Conservation (phyloP, 1,284 basidiomycete species). For the Coriolopsis trogii region DNA sequence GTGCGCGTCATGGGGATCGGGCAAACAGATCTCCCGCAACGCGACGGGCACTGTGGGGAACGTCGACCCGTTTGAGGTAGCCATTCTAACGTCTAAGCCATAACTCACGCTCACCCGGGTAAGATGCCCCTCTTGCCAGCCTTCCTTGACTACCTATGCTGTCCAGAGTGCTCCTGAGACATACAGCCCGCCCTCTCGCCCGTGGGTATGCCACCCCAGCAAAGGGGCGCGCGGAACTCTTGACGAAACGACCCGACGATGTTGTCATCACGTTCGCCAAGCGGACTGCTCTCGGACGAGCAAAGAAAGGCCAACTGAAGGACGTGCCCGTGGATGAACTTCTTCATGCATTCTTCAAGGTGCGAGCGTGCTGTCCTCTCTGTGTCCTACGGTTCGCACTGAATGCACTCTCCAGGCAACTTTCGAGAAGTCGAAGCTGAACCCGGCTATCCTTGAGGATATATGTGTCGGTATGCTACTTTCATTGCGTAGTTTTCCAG, state of each 20-base stretch:
- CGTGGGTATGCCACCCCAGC: conserved; percentile 51
- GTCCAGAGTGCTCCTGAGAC: conserved; percentile 16
- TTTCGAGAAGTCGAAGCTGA: conserved; percentile 48
- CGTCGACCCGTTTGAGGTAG: conserved; percentile 6
- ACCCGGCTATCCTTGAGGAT: conserved; percentile 71
- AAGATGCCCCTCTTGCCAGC: conserved; percentile 2
- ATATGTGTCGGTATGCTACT: conserved; percentile 70
- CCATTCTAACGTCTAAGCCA: no score
- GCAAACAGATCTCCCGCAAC: conserved; percentile 12
- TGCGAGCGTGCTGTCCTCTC: conserved; percentile 20
- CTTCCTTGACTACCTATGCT: conserved; percentile 25
- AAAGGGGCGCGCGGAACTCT: conserved; percentile 42
- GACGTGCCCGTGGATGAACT: conserved; percentile 77
- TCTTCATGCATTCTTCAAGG: conserved; percentile 70
- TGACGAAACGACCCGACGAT: conserved; percentile 77
- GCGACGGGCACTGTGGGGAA: conserved; percentile 18
- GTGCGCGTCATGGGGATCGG: conserved; percentile 23
- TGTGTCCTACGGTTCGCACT: background rate
- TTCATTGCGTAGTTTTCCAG: background rate
- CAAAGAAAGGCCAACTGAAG: conserved; percentile 82
- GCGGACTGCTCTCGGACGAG: conserved; percentile 76
- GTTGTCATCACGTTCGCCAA: conserved; percentile 88
- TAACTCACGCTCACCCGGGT: no score
- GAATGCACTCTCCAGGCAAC: conserved; percentile 43
- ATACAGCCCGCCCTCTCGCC: conserved; percentile 6